phyloP scores from a whole-genome alignment of 2,329 filamentous ascomycete genomes.

The Talaromyces verruculosus region DNA sequence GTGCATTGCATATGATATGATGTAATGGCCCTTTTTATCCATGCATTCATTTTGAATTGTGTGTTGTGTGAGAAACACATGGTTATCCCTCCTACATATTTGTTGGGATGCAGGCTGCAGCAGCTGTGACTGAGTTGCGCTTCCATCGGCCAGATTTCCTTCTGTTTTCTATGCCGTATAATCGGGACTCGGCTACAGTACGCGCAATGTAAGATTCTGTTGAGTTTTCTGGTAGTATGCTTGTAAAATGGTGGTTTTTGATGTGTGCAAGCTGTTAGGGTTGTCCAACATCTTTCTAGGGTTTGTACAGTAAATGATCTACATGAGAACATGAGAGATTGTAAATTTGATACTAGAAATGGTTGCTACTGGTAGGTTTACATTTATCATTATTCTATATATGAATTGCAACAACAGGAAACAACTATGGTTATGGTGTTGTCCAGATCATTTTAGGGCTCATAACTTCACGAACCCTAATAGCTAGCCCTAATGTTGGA shows the following conservation, averaged over 20 bases:
- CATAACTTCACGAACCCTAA: background rate
- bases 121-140: background rate
- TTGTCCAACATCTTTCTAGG: background rate
- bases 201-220: background rate
- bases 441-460: background rate
- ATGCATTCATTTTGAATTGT: background rate
- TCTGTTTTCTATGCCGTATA: background rate
- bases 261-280: background rate
- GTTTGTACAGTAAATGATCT: background rate
- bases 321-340: background rate
- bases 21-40: background rate
- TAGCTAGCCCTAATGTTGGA: background rate
- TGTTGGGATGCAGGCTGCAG: background rate
- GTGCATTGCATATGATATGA: slow-evolving; percentile 3
- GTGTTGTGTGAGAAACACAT: background rate
- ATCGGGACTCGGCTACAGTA: background rate
- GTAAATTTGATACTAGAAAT: background rate
- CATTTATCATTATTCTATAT: no score
- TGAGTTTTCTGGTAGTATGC: background rate
- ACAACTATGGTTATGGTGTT: no score
- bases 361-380: background rate
- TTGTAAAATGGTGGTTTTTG: background rate
- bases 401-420: no score
- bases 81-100: background rate
- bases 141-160: background rate